Base-by-base conservation (phyloP, 1,139 yeast genomes). In the Yamadazyma pseudoaaseri region DNA sequence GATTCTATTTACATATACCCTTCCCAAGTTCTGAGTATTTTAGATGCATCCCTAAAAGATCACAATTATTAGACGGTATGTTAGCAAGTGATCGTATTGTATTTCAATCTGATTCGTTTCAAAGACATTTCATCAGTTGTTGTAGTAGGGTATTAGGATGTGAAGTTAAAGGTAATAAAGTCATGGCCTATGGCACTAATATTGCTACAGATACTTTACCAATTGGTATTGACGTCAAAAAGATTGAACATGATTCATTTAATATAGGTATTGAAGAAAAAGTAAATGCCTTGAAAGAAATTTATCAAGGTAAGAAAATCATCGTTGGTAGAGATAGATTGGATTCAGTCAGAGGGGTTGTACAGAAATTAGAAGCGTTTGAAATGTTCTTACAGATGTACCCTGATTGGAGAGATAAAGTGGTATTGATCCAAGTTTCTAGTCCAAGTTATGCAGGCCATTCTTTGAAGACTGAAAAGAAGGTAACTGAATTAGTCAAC, bases 1-100 rank as follows among this genome's bases (percentile, higher is more conserved):
- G 95, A 5, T 76, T 86, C 41, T 90, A 80, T 58, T 63, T 90
- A 47, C 97, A 90, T 56, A 76, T 86, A 5, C 96, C 97, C 10
- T 89, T 94, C 73, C 97, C 98, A 8, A 85, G 95, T 26, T 82
- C 90, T n/a, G 98, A 92, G 60, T 87, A 89, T 56, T 87, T 92
- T 62, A 72, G 97, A 41, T 85, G 96, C 45, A 62, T 92, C 29
- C 82, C 96, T 26, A 85, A 86, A 58, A 74, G 98, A 47, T 72
- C 80, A 36, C 83, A 85, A 50, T 67, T 92, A 32, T 67, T 92
- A 40, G 95, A 87, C 52, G 97, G 98, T 16, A 74, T 92, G 74
- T 70, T 94, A 37, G 97, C 97, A 15, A 81, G 96, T 4, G 87
- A 87, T 54, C 75, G 81, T 48, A 75, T 92, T 33, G 89, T 86